phyloP scores from a whole-genome alignment of 2,329 filamentous ascomycete species.

The Neonectria coccinea region DNA sequence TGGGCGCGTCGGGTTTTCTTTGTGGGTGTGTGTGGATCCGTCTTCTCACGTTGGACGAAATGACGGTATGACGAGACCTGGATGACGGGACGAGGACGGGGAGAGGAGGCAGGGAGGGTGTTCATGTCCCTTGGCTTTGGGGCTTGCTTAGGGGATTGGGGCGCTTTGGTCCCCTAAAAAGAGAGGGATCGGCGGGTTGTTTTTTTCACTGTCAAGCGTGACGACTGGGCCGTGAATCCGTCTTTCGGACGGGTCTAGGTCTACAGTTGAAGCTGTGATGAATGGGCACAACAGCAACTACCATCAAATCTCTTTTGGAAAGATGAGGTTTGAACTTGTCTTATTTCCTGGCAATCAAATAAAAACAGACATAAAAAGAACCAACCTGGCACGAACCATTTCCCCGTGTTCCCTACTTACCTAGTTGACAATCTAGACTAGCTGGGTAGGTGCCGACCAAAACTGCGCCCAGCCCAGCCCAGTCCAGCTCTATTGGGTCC shows the following conservation, averaged over 20 bases:
- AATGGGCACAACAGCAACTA: not conserved
- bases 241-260: not conserved
- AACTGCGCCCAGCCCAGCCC: slow-evolving; percentile 8
- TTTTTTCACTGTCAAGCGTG: not conserved
- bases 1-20: not conserved
- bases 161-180: not conserved
- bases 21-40: slow-evolving; percentile 11
- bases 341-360: not conserved
- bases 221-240: not conserved
- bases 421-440: too few relatives aligned
- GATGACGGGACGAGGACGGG: too few relatives aligned
- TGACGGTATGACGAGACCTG: not conserved
- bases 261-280: not conserved
- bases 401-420: too few relatives aligned
- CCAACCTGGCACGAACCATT: not conserved
- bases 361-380: not conserved
- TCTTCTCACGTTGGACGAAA: not conserved
- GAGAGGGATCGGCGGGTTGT: not conserved
- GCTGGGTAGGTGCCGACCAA: not conserved
- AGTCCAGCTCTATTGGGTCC: slow-evolving; percentile 41
- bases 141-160: not conserved
- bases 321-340: too few relatives aligned
- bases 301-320: not conserved
- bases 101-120: not conserved
- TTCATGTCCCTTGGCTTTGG: not conserved